These are phyloP conservation scores for Halocafeteria seosinensis DNA, from an alignment of 108 stramenopile species.

Conservation along the genomic window DNA sequence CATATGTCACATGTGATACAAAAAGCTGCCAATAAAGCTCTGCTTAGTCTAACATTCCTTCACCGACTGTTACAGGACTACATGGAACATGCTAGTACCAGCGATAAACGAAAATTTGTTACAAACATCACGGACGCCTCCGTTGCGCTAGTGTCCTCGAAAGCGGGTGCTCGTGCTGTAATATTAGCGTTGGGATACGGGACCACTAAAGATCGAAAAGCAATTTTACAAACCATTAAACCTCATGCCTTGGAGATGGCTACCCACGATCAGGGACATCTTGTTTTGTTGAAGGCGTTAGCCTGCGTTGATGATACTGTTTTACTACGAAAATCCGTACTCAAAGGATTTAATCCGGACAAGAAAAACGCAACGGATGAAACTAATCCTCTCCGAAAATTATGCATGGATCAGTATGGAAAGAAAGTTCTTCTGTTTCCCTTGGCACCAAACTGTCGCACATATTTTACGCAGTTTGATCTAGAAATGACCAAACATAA, in stretches of 20 bases:
- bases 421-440: background rate
- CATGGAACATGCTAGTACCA: background rate
- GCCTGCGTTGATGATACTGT: slow-evolving; percentile 2
- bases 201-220: slow-evolving; percentile 9
- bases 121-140: background rate
- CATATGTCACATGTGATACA: background rate
- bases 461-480: background rate
- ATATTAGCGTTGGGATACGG: background rate
- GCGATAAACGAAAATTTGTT: background rate
- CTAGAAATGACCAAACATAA: background rate
- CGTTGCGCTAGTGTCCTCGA: slow-evolving; percentile 19
- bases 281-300: background rate
- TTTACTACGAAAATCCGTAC: background rate
- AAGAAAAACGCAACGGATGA: too few relatives aligned
- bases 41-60: background rate
- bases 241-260: background rate
- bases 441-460: background rate
- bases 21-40: background rate
- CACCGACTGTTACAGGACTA: background rate
- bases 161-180: background rate
- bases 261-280: background rate
- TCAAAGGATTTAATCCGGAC: too few relatives aligned
- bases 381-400: too few relatives aligned
- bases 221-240: background rate
- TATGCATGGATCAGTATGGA: too few relatives aligned